Base-by-base conservation (phyloP, 352 stramenopile species). In the Phytophthora aleatoria region DNA sequence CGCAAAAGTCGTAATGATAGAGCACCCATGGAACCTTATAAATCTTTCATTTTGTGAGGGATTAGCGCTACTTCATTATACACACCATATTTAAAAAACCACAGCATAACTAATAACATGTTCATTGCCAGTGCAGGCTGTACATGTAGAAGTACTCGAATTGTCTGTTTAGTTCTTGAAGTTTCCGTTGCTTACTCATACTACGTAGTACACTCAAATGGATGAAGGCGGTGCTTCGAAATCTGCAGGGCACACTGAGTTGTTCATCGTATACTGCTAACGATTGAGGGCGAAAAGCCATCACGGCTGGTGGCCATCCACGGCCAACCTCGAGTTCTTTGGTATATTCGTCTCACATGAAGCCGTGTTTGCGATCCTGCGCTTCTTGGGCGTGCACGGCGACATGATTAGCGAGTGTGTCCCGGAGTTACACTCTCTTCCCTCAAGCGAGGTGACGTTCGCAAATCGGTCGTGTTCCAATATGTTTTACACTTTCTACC, bases 321-420 rank as follows among this genome's bases (percentile, higher is more conserved):
- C 71, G 45, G 83, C 73, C 3, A 73, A 85, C 36, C 65, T 85
- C n/a, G 68, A 80, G 60, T 81, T 84, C 56, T 85, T 85, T 47
- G 73, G 73, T 0, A 71, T 64, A 26, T 81, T 71, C 5, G 68
- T 85, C 20, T 50, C 73, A 12, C 76, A 73, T 51, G 76, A 75
- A 51, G 71, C 76, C 24, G 68, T 73, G n/a, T 65, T 77, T n/a
- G 76, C 73, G 12, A 65, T 42, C 13, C 56, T 83, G 24, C 61
- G 57, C 10, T 78, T 82, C 49, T 61, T 85, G 16, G 76, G 76
- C 2, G 57, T 85, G 3, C 53, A 24, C n/a, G 65, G 81, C 9
- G 51, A 64, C 4, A 71, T 77, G 49, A 30, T 76, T 24, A 43
- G 5, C 11, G 20, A 20, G 20, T 20, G 64, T 85, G 38, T 79